Conservation (phyloP, 164 flowering plant genomes). For the Vitis rupestris region DNA sequence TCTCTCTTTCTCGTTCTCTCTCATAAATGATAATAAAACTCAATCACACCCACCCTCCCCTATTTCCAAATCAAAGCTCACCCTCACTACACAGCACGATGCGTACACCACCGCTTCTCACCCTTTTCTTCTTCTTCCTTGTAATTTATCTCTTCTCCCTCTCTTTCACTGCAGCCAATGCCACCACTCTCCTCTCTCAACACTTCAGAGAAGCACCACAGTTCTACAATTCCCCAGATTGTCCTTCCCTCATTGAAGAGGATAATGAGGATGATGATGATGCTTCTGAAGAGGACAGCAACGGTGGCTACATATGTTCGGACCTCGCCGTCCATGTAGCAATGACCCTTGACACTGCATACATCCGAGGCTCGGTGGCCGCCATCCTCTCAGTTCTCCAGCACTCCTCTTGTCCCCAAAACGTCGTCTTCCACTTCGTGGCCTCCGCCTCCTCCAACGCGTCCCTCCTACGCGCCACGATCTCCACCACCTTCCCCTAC, state of each 20-base stretch:
- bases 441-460: conserved; percentile 39
- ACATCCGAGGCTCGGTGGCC: conserved; percentile 84
- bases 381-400: conserved; percentile 79
- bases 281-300: neutral
- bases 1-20: neutral
- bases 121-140: conserved; percentile 1
- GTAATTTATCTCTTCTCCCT: neutral
- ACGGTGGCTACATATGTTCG: conserved; percentile 28
- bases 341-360: conserved; percentile 76
- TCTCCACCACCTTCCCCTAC: conserved; percentile 65
- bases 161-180: conserved; percentile 1
- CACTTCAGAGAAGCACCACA: conserved; percentile 78
- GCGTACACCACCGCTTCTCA: neutral
- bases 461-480: conserved; percentile 30
- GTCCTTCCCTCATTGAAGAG: conserved; percentile 33
- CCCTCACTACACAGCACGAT: neutral
- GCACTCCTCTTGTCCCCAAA: conserved; percentile 83
- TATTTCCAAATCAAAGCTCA: neutral
- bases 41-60: neutral
- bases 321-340: conserved; percentile 61
- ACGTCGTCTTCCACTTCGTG: conserved; percentile 72
- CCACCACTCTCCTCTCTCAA: conserved; percentile 4
- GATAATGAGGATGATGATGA: neutral
- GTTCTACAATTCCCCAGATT: conserved; percentile 69
- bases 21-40: neutral